Conservation (phyloP, 2,329 filamentous ascomycete species). For the Aspergillus thermomutatus region DNA sequence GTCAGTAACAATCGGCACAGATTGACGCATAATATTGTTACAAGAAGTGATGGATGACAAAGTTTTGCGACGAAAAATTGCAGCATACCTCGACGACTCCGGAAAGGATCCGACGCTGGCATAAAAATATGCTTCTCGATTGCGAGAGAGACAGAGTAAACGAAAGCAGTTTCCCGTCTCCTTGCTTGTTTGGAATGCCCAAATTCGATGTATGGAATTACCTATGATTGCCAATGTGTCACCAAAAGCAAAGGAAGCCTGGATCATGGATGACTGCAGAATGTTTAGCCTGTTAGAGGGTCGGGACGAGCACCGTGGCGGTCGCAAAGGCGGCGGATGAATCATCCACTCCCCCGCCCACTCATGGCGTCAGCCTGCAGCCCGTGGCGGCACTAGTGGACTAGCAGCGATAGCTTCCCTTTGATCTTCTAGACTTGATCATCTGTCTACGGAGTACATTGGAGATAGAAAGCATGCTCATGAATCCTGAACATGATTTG, state of each 20-base stretch:
- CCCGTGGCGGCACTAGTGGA: conserved; percentile 10
- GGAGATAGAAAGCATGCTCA: not conserved
- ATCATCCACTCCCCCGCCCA: conserved; percentile 10
- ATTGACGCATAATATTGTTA: not conserved
- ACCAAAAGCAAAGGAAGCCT: not conserved
- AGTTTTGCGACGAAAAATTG: not conserved
- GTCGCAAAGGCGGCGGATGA: conserved; percentile 8
- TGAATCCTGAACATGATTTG: not conserved
- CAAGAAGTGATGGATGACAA: not conserved
- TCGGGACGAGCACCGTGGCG: conserved; percentile 16
- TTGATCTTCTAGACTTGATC: not conserved
- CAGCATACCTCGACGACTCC: not conserved
- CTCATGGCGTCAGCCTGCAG: conserved; percentile 14
- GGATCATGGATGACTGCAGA: not conserved
- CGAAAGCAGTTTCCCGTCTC: too few species aligned
- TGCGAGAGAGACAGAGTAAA: too few species aligned
- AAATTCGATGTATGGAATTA: not conserved
- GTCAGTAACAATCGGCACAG: not conserved
- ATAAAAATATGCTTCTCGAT: not conserved
- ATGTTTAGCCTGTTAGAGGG: conserved; percentile 13
- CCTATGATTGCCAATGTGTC: not conserved
- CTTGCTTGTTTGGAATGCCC: not conserved
- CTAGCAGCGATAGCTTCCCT: not conserved
- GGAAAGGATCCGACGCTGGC: not conserved
- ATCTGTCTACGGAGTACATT: not conserved